Percentiles rank a stretch among this genome's conserved stretches.
Conservation (phyloP, 306 rosid genomes). For the Cercis canadensis region DNA sequence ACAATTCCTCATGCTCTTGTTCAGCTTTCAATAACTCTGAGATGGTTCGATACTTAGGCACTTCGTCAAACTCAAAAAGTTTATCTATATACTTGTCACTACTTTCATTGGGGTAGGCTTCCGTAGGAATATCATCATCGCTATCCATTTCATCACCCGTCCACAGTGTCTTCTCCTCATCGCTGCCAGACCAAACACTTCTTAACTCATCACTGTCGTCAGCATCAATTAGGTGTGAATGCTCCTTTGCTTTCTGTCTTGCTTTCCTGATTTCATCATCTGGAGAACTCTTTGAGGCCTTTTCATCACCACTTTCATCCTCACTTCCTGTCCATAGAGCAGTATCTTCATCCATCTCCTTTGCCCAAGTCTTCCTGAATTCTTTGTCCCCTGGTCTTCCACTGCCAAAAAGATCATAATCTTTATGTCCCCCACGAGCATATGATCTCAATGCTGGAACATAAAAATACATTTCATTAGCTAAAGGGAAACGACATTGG, state of each 20-base stretch:
- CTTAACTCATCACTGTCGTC: slow-evolving; percentile 83
- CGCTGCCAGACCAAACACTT: slow-evolving; percentile 90
- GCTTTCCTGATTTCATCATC: slow-evolving; percentile 67
- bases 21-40: slow-evolving; percentile 72
- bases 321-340: slow-evolving; percentile 81
- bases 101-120: slow-evolving; percentile 78
- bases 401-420: slow-evolving; percentile 72
- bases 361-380: slow-evolving; percentile 73
- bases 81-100: slow-evolving; percentile 80
- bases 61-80: slow-evolving; percentile 85
- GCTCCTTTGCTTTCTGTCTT: slow-evolving; percentile 72
- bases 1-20: slow-evolving; percentile 81
- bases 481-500: not conserved
- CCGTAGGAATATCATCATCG: slow-evolving; percentile 75
- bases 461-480: slow-evolving; percentile 31
- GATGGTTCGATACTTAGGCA: slow-evolving; percentile 75
- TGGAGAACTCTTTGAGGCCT: slow-evolving; percentile 43
- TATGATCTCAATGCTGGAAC: slow-evolving; percentile 59
- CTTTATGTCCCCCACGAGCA: slow-evolving; percentile 50
- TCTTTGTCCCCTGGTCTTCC: slow-evolving; percentile 63
- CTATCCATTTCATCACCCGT: slow-evolving; percentile 86
- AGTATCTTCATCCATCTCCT: slow-evolving; percentile 76
- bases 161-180: slow-evolving; percentile 90
- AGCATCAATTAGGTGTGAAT: slow-evolving; percentile 70
- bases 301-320: slow-evolving; percentile 61